Conservation (phyloP, 495 filamentous ascomycete species). For the Neurospora cerealis region DNA sequence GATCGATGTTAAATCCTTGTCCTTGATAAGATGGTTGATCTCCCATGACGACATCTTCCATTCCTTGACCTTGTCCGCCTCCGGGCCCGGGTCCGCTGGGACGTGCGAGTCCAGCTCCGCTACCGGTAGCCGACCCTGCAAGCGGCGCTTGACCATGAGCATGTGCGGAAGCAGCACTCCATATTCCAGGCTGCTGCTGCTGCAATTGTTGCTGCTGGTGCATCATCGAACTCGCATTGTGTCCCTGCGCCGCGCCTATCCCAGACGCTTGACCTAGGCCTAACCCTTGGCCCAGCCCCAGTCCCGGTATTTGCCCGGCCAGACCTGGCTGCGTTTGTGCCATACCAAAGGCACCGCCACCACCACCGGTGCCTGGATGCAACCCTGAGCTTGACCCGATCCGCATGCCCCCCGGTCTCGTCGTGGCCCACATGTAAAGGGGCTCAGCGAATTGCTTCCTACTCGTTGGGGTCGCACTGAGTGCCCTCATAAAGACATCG, state of each 20-base stretch:
- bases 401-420: conserved; percentile 9
- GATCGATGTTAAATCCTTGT: neutral
- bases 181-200: neutral
- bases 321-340: neutral
- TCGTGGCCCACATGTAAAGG: conserved; percentile 6
- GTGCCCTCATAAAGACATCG: conserved; percentile 11
- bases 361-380: neutral
- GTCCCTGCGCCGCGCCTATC: neutral
- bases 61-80: neutral
- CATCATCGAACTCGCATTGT: neutral
- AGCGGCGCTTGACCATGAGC: neutral
- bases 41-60: neutral
- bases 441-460: conserved; percentile 10
- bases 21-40: neutral
- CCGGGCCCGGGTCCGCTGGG: neutral
- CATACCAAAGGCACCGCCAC: neutral
- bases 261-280: neutral
- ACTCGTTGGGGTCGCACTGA: conserved; percentile 11
- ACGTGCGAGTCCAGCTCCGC: neutral
- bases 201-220: neutral
- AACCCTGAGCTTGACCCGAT: neutral
- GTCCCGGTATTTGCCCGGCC: neutral
- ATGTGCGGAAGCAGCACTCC: neutral
- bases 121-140: neutral
- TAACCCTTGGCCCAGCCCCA: neutral